These are phyloP conservation scores for Rhizopogon salebrosus DNA, from an alignment of 768 basidiomycete genomes.

Conservation along the genomic window DNA sequence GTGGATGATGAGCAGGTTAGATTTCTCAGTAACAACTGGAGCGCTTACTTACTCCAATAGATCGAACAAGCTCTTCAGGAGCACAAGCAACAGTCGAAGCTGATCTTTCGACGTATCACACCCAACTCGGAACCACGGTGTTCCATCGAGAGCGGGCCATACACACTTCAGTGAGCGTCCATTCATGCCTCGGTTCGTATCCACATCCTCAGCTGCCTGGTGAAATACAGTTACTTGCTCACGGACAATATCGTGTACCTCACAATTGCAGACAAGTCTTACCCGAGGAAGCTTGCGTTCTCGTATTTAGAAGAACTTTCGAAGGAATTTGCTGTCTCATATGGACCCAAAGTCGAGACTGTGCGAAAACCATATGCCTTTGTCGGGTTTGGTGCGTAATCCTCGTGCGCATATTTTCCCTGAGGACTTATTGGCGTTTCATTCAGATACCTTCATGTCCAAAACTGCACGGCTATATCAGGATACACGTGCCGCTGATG, in stretches of 20 bases:
- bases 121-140: conserved; percentile 93
- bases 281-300: conserved; percentile 95
- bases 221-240: conserved; percentile 81
- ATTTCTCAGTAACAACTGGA: not conserved
- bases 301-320: conserved; percentile 95
- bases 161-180: conserved; percentile 85
- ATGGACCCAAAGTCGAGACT: conserved; percentile 89
- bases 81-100: conserved; percentile 97
- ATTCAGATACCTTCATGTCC: conserved; percentile 93
- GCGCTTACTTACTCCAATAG: conserved; percentile 34
- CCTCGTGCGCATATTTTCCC: not conserved
- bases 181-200: conserved; percentile 1
- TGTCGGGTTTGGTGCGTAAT: conserved; percentile 84
- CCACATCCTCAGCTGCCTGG: conserved; percentile 1
- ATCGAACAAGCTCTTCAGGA: conserved; percentile 92
- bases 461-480: conserved; percentile 94
- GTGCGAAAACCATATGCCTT: conserved; percentile 98
- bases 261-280: conserved; percentile 93
- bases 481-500: conserved; percentile 83
- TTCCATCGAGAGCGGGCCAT: conserved; percentile 92
- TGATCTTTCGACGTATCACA: conserved; percentile 91
- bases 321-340: conserved; percentile 91
- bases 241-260: conserved; percentile 91
- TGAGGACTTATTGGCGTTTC: conserved; percentile 2
- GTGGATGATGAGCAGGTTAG: conserved; percentile 95